Evolutionary conservation across 176 grass and related monocot genomes (phyloP), one percentile per base, ranked within the genome.

Genomic region (Thalia dealbata): DNA sequence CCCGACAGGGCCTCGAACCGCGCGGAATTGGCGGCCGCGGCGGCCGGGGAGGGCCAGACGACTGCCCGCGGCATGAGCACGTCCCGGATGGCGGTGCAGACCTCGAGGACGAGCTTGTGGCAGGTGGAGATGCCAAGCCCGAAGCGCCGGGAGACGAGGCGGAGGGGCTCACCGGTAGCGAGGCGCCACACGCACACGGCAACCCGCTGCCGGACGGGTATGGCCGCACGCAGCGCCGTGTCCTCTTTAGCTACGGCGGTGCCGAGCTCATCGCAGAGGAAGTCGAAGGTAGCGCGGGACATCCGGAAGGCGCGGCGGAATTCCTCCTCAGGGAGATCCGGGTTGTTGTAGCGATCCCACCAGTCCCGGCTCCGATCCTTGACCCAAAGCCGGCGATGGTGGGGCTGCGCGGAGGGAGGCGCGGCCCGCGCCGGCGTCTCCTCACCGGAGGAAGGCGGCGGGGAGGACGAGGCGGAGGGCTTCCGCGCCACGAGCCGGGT

Each of bases 61-160:
- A 96, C 82, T 43, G 35, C 42, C 64, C 80, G 80, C 63, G 84
- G 89, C 92, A 86, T 84, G 19, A 96, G 80, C 10, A 92, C 79
- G 63, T 78, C 25, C 64, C 73, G 79, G 74, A 96, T 86, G 64
- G 92, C 89, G 38, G 84, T 80, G 82, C 80, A 92, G 69, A 90
- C 89, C 84, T 96, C 92, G 46, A 90, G 87, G 6, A 96, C 78
- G 46, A 96, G 84, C 78, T 96, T 96, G 76, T 90, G 87, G 77
- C 89, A 90, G 64, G 89, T 96, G 67, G 92, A 88, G 82, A 92
- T 88, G 22, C 92, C 92, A 19, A 96, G 85, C 43, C 87, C 89
- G 76, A 96, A 96, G 23, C 92, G 86, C 41, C 87, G 81, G 23
- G 84, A 80, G 41, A 96, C 82, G 6, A 76, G 28, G 6, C 89